These are phyloP conservation scores for Hypoxylon trugodes DNA, from an alignment of 495 filamentous ascomycete species.

Conservation along the genomic window DNA sequence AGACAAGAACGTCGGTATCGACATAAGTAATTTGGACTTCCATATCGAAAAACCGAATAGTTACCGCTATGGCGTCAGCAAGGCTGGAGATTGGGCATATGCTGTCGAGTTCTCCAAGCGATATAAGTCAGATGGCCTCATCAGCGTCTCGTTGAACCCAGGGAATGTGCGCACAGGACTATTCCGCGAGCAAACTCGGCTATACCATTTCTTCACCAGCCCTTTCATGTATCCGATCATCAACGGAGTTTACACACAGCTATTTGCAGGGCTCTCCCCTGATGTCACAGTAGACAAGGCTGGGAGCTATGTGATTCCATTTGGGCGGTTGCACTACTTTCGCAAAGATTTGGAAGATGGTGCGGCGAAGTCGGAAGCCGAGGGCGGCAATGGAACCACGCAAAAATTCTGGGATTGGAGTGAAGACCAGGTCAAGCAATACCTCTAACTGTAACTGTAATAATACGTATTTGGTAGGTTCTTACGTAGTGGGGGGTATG, in stretches of 20 bases:
- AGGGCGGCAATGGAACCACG: conserved; percentile 41
- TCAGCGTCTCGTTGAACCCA: conserved; percentile 47
- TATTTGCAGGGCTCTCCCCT: conserved; percentile 50
- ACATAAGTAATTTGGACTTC: conserved; percentile 47
- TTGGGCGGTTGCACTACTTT: not conserved
- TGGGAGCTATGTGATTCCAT: not conserved
- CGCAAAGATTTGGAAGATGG: conserved; percentile 12
- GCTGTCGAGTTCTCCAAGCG: conserved; percentile 43
- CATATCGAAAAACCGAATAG: not conserved
- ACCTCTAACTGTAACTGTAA: no score
- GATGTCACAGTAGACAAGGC: conserved; percentile 40
- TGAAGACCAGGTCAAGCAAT: conserved; percentile 42
- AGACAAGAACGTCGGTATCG: conserved; percentile 36
- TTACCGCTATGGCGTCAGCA: conserved; percentile 46
- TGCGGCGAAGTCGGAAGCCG: conserved; percentile 14
- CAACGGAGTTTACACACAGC: conserved; percentile 52
- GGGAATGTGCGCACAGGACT: conserved; percentile 40
- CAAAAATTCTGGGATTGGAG: conserved; percentile 50
- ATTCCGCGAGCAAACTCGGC: not conserved
- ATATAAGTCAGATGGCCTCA: conserved; percentile 35
- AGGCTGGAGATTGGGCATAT: conserved; percentile 47
- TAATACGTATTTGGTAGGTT: no score
- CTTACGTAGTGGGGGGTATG: no score
- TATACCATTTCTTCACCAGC: not conserved
- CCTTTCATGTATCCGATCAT: conserved; percentile 17